Percentiles rank a stretch among this genome's conserved stretches.
phyloP scores from a whole-genome alignment of 495 filamentous ascomycete species.

The Terfezia boudieri region DNA sequence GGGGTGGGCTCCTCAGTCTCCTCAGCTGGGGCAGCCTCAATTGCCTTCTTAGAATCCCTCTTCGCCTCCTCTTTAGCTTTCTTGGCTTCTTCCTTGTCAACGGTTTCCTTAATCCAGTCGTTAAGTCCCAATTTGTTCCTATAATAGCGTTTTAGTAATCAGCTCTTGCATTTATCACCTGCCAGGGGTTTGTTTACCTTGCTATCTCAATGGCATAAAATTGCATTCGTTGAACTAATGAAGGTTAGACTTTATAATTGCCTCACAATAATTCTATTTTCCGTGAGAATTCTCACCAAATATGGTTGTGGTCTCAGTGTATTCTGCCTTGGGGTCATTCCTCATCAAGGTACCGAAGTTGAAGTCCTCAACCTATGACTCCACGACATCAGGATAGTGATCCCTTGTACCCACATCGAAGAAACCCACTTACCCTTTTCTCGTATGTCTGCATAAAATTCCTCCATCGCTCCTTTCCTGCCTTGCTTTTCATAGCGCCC shows the following conservation, averaged over 20 bases:
- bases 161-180: not conserved
- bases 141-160: conserved; percentile 3
- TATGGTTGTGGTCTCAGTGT: conserved; percentile 73
- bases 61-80: conserved; percentile 11
- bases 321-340: conserved; percentile 54
- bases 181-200: conserved; percentile 28
- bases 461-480: conserved; percentile 87
- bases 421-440: conserved; percentile 28
- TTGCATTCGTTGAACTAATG: conserved; percentile 65
- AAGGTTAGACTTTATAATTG: not conserved
- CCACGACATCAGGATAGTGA: no score
- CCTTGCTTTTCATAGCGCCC: conserved; percentile 92
- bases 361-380: conserved; percentile 51
- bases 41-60: conserved; percentile 1
- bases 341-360: conserved; percentile 94
- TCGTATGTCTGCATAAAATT: conserved; percentile 87
- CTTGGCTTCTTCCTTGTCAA: conserved; percentile 26
- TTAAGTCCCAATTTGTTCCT: conserved; percentile 77
- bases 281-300: conserved; percentile 35
- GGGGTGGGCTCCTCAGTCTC: no score
- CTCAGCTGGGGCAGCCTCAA: no score
- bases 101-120: conserved; percentile 84
- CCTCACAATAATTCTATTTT: not conserved
- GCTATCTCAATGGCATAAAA: conserved; percentile 96
- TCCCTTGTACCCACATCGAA: not conserved